These are phyloP conservation scores for Kodamaea fungicola DNA, from an alignment of 1,139 yeast species.

Conservation along the genomic window DNA sequence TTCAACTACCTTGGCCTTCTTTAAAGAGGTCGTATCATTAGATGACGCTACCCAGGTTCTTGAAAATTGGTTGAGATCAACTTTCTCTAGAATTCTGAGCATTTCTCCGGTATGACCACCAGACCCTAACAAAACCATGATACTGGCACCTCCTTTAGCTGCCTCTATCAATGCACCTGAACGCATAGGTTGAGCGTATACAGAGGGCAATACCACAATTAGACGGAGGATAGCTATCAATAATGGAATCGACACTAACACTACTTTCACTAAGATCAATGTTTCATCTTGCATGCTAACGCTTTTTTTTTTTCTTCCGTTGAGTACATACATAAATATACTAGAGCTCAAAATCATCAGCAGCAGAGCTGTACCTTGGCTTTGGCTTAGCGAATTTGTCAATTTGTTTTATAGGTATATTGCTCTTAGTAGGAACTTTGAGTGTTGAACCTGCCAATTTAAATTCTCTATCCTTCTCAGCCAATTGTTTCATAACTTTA, in stretches of 20 bases:
- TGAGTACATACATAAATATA: background rate
- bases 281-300: constrained; percentile 26
- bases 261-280: constrained; percentile 19
- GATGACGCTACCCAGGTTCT: constrained; percentile 49
- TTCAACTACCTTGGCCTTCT: constrained; percentile 47
- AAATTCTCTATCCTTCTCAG: constrained; percentile 32
- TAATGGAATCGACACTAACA: constrained; percentile 23
- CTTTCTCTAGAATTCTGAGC: constrained; percentile 57
- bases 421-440: background rate
- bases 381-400: constrained; percentile 1
- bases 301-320: background rate
- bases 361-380: constrained; percentile 13
- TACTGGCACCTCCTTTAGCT: constrained; percentile 18
- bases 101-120: constrained; percentile 97
- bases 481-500: constrained; percentile 56
- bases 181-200: constrained; percentile 2
- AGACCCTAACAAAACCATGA: constrained; percentile 68
- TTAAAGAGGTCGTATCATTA: constrained; percentile 58
- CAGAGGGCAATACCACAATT: constrained; percentile 27
- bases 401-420: constrained; percentile 1
- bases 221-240: constrained; percentile 24
- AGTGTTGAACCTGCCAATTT: background rate
- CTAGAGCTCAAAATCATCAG: constrained; percentile 18
- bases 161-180: background rate
- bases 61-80: constrained; percentile 21